Conservation (phyloP, 495 filamentous ascomycete genomes). For the Immersiella caudata region DNA sequence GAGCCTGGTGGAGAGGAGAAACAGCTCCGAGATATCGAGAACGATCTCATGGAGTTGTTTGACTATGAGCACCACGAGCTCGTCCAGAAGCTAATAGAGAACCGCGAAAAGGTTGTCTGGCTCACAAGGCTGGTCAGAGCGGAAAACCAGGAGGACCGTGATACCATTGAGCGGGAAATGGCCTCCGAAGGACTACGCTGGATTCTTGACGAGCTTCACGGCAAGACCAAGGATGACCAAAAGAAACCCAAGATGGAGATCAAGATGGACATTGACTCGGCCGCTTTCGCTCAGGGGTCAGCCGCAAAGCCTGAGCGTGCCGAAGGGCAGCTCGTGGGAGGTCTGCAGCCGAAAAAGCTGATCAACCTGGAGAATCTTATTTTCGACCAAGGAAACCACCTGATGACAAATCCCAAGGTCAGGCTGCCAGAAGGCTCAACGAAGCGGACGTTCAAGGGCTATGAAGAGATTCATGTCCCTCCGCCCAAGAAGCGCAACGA, state of each 20-base stretch:
- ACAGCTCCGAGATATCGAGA: conserved; percentile 88
- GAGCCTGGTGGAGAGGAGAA: conserved; percentile 73
- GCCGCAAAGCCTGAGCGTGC: conserved; percentile 47
- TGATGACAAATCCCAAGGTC: conserved; percentile 97
- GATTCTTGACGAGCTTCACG: conserved; percentile 82
- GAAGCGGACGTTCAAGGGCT: conserved; percentile 94
- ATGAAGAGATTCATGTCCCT: conserved; percentile 97
- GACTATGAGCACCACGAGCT: conserved; percentile 96
- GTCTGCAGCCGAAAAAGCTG: conserved; percentile 81
- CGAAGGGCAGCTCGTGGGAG: conserved; percentile 73
- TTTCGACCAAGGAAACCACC: conserved; percentile 96
- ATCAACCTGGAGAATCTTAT: conserved; percentile 95
- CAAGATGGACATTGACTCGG: conserved; percentile 94
- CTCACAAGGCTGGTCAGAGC: conserved; percentile 85
- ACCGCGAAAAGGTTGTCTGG: conserved; percentile 92
- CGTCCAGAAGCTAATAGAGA: conserved; percentile 88
- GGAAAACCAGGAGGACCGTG: conserved; percentile 76
- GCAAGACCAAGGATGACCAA: conserved; percentile 56
- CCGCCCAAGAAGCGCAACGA: conserved; percentile 82
- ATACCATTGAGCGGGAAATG: conserved; percentile 86
- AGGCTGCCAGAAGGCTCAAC: conserved; percentile 94
- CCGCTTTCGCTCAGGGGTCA: conserved; percentile 52
- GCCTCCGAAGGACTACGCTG: conserved; percentile 79
- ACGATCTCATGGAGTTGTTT: conserved; percentile 96
- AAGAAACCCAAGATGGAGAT: conserved; percentile 75